phyloP scores from a whole-genome alignment of 2,329 filamentous ascomycete genomes.

The Fusarium sp. region DNA sequence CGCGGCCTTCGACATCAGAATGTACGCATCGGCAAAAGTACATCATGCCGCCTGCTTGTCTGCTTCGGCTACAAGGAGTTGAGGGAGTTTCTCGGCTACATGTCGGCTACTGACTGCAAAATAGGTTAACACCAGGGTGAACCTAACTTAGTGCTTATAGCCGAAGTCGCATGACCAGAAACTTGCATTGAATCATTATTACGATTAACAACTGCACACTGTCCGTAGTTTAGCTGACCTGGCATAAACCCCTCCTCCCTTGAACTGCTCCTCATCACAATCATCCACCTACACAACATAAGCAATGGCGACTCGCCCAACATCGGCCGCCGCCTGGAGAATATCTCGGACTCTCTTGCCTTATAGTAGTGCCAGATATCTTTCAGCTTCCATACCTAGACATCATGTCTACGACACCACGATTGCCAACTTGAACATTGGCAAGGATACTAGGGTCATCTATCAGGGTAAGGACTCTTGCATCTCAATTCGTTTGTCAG shows the following conservation, averaged over 20 bases:
- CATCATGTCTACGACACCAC: not conserved
- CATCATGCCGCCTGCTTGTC: too few relatives aligned
- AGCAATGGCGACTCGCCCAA: not conserved
- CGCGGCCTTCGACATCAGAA: too few relatives aligned
- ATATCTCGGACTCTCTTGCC: not conserved
- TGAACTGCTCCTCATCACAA: fast-evolving
- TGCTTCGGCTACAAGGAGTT: too few relatives aligned
- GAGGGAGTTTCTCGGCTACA: too few relatives aligned
- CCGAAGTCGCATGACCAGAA: too few relatives aligned
- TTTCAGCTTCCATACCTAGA: not conserved
- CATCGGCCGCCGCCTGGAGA: not conserved
- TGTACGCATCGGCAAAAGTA: too few relatives aligned
- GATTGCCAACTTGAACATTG: not conserved
- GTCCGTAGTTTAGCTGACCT: too few relatives aligned
- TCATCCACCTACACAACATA: fast-evolving
- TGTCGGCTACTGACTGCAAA: too few relatives aligned
- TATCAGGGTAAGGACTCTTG: conserved; percentile 49
- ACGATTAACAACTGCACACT: too few relatives aligned
- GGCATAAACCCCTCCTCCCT: not conserved
- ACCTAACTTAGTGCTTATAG: too few relatives aligned
- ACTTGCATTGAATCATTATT: too few relatives aligned
- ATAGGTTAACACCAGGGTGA: too few relatives aligned
- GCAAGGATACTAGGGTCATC: conserved; percentile 41
- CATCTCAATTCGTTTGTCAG: not conserved
- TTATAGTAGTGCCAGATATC: not conserved